Evolutionary conservation across 805 yeast genomes (phyloP).

Genomic region (Myxozyma kluyveri): DNA sequence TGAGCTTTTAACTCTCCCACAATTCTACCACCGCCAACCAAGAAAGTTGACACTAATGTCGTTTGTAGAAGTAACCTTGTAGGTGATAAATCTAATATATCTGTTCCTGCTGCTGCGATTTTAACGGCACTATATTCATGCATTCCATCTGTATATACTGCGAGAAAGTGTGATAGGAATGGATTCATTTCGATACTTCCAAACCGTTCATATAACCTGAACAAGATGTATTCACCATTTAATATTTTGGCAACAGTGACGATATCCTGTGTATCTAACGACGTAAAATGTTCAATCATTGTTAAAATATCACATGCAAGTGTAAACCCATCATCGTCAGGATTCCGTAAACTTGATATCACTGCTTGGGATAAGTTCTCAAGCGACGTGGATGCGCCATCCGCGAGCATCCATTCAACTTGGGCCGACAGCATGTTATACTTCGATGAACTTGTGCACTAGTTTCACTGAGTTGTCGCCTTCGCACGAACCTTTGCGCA

Average conservation of each 20-base stretch:
- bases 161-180: conserved; percentile 21
- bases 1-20: conserved; percentile 6
- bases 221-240: conserved; percentile 22
- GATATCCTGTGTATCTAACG: neutral
- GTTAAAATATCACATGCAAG: conserved; percentile 19
- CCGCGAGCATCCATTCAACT: neutral
- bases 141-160: conserved; percentile 3
- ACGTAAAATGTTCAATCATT: conserved; percentile 14
- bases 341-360: conserved; percentile 3
- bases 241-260: conserved; percentile 5
- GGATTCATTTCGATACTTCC: conserved; percentile 22
- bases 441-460: neutral
- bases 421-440: conserved; percentile 3
- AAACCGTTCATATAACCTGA: conserved; percentile 18
- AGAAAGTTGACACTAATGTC: conserved; percentile 13
- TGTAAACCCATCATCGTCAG: conserved; percentile 18
- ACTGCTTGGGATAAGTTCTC: conserved; percentile 5
- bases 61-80: conserved; percentile 18
- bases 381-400: conserved; percentile 5
- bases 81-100: neutral
- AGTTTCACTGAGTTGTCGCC: too few species aligned
- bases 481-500: neutral
- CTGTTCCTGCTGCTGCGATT: neutral
- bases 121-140: neutral
- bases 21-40: conserved; percentile 7